These are phyloP conservation scores for Themeda triandra DNA, from an alignment of 176 grass and related monocot species.

Conservation along the genomic window DNA sequence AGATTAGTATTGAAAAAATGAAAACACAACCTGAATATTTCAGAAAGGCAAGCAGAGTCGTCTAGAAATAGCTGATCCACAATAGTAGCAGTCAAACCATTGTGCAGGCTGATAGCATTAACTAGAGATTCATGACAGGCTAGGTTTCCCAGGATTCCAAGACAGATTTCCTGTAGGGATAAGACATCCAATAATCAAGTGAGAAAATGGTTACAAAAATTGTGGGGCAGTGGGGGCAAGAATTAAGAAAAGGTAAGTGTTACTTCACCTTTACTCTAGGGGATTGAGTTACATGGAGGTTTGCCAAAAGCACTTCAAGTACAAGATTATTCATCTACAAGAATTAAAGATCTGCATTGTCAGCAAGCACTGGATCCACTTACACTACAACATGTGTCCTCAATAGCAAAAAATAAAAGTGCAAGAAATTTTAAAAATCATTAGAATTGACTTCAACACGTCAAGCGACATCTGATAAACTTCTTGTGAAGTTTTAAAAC, in stretches of 20 bases:
- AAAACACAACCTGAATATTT: constrained; percentile 80
- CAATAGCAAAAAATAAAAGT: background rate
- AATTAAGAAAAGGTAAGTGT: background rate
- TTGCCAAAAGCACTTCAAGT: constrained; percentile 87
- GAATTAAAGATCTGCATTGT: constrained; percentile 26
- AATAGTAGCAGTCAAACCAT: constrained; percentile 68
- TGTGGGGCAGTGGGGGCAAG: background rate
- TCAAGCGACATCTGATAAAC: background rate
- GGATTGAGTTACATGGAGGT: constrained; percentile 60
- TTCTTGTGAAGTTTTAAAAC: background rate
- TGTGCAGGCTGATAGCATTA: constrained; percentile 51
- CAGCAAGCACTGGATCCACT: constrained; percentile 33
- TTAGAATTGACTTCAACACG: background rate
- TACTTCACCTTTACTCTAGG: constrained; percentile 59
- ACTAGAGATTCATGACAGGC: constrained; percentile 74
- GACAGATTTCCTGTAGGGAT: constrained; percentile 77
- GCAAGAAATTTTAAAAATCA: background rate
- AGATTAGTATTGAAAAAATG: no score
- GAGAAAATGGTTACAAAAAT: background rate
- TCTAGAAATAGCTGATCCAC: constrained; percentile 76
- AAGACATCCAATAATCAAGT: constrained; percentile 25
- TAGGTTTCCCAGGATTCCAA: constrained; percentile 94
- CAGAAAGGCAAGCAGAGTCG: constrained; percentile 69
- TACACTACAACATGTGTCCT: background rate
- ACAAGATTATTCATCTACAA: constrained; percentile 79